Evolutionary conservation across 768 basidiomycete species (phyloP), one percentile per base, ranked within the genome.

Genomic region (Termitomyces sp.): DNA sequence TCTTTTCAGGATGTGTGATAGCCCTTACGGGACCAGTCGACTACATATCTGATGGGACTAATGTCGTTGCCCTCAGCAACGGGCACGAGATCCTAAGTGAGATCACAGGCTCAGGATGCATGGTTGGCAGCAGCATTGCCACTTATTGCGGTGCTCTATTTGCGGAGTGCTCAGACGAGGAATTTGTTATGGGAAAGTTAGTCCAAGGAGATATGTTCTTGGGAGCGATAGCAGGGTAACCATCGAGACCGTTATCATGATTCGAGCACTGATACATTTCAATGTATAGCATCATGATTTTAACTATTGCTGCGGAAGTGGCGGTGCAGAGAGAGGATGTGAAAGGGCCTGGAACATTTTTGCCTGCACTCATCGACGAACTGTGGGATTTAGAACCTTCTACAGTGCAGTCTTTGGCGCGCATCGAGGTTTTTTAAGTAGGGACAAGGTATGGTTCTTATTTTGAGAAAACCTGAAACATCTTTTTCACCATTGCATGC

Each of bases 61-160:
- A 71, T 5, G 86, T 93, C 6, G 77, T 91, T n/a, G 78, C 80
- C 45, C 72, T 93, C 7, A 73, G 76, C 4, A 97, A 97, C 65
- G 95, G 95, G 0, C 78, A 90, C 66, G 72, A 76, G 16, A 73
- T 89, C 27, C 82, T 97, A 8, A 87, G 86, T 0, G 77, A 81
- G 55, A 93, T 98, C 57, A 97, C 95, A 0, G 95, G 95, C 0
- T 91, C 91, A 27, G 95, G 95, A 4, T 98, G 95, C 67, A 85
- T 95, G 70, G 76, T 85, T 24, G 90, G 89, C 30, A 89, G 89
- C 11, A 77, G 81, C 33, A 81, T 96, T 50, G 89, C 93, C 0
- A 83, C 88, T 16, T 95, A 87, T 72, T 91, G 89, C 68, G 93
- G 88, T 4, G 84, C 86, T 12, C 76, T 81, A 56, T 58, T 67